Percentiles rank a stretch among this genome's conserved stretches.
phyloP scores from a whole-genome alignment of 2,329 filamentous ascomycete species.

The Camptophora hylomeconis region DNA sequence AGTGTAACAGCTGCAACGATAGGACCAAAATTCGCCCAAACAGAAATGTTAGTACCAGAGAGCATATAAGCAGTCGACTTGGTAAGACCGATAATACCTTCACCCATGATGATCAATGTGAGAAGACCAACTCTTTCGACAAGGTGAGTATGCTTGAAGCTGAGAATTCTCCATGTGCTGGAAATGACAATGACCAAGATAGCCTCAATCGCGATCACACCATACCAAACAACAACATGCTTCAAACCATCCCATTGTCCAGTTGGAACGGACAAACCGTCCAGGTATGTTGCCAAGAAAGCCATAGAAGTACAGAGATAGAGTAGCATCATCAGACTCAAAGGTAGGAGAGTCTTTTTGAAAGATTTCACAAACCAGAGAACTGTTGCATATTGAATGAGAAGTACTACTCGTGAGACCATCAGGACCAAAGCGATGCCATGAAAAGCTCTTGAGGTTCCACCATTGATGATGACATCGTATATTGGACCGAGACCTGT shows the following conservation, averaged over 20 bases:
- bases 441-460: conserved; percentile 32
- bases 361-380: conserved; percentile 13
- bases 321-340: conserved; percentile 8
- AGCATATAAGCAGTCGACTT: conserved; percentile 18
- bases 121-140: conserved; percentile 51
- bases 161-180: conserved; percentile 41
- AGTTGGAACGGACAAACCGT: background rate
- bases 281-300: conserved; percentile 8
- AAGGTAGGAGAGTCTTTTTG: conserved; percentile 6
- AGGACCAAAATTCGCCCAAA: conserved; percentile 25
- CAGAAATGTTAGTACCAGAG: conserved; percentile 11
- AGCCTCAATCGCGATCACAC: conserved; percentile 41
- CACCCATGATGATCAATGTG: conserved; percentile 54
- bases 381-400: conserved; percentile 37
- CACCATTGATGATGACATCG: conserved; percentile 20
- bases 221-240: conserved; percentile 35
- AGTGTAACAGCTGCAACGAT: conserved; percentile 22
- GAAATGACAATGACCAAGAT: conserved; percentile 40
- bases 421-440: conserved; percentile 32
- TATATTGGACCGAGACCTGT: conserved; percentile 44
- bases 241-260: background rate
- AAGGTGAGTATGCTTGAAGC: conserved; percentile 49
- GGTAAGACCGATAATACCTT: conserved; percentile 44
- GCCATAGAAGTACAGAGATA: conserved; percentile 23
- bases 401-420: conserved; percentile 40